These are phyloP conservation scores for Monosporascus sp. DNA, from an alignment of 2,329 filamentous ascomycete genomes.

Conservation along the genomic window DNA sequence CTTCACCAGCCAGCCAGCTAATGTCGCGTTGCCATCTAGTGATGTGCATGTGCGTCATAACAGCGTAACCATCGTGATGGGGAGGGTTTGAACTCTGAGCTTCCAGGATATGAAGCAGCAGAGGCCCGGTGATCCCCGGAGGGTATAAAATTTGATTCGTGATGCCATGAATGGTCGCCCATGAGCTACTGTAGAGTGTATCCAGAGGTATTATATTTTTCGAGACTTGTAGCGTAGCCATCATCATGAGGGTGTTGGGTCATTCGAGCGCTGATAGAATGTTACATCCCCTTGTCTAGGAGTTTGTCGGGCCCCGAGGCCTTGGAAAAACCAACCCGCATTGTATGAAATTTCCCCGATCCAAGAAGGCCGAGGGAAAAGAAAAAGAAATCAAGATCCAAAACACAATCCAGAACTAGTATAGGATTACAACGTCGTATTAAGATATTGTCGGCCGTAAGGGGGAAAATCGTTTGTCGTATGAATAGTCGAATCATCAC, in stretches of 20 bases:
- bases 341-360: conserved; percentile 15
- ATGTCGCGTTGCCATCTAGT: conserved; percentile 26
- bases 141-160: conserved; percentile 31
- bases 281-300: conserved; percentile 14
- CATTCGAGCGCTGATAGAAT: conserved; percentile 17
- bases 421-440: conserved; percentile 29
- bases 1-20: conserved; percentile 9
- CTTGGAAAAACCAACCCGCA: conserved; percentile 14
- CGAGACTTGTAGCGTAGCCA: conserved; percentile 13
- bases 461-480: conserved; percentile 8
- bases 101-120: conserved; percentile 14
- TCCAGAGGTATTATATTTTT: conserved; percentile 27
- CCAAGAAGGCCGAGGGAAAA: conserved; percentile 14
- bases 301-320: conserved; percentile 16
- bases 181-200: conserved; percentile 32
- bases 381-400: conserved; percentile 13
- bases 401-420: conserved; percentile 16
- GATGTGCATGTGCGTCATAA: conserved; percentile 33
- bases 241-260: conserved; percentile 27
- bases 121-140: conserved; percentile 13
- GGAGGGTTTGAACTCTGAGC: conserved; percentile 18
- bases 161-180: conserved; percentile 33
- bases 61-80: conserved; percentile 33
- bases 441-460: conserved; percentile 12
- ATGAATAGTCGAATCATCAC: conserved; percentile 5